A percentile compares a stretch with the other conserved stretches of the same genome.
phyloP scores from a whole-genome alignment of 78 protist genomes.

The Acrasis kona region DNA sequence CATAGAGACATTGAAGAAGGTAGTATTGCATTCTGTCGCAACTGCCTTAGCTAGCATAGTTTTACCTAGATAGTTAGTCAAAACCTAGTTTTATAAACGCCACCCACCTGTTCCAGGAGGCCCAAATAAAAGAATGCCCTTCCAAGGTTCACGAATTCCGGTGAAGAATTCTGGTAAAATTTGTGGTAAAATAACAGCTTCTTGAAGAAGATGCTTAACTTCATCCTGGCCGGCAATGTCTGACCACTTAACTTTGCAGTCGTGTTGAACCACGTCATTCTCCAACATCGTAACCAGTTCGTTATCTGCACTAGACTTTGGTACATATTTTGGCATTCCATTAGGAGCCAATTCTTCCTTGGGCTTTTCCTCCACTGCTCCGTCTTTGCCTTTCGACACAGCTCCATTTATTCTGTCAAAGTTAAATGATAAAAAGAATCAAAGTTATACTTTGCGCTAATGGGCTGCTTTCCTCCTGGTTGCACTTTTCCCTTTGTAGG shows the following conservation, averaged over 20 bases:
- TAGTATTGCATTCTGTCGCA: slow-evolving; percentile 73
- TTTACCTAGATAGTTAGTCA: too few species aligned
- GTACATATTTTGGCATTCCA: too few species aligned
- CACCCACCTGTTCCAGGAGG: slow-evolving; percentile 91
- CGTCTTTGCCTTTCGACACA: too few species aligned
- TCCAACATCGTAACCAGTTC: slow-evolving; percentile 39
- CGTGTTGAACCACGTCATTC: slow-evolving; percentile 29
- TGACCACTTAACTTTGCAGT: slow-evolving; percentile 39
- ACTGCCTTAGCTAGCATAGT: slow-evolving; percentile 86
- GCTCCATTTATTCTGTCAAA: too few species aligned
- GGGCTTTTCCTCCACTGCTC: too few species aligned
- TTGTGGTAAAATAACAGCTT: slow-evolving; percentile 62
- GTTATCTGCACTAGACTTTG: too few species aligned
- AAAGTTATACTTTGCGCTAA: too few species aligned
- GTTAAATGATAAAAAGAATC: too few species aligned
- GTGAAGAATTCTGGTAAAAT: slow-evolving; percentile 61
- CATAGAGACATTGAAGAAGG: slow-evolving; percentile 63
- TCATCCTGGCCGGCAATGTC: slow-evolving; percentile 54
- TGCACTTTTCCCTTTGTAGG: too few species aligned
- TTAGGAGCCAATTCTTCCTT: too few species aligned
- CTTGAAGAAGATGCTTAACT: slow-evolving; percentile 71
- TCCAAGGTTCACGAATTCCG: slow-evolving; percentile 68
- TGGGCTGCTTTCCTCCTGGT: too few species aligned
- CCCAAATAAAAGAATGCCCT: slow-evolving; percentile 76
- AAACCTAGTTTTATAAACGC: too few species aligned